phyloP scores from a whole-genome alignment of 192 early-diverging fungal genomes.

The Umbelopsis sp. region DNA sequence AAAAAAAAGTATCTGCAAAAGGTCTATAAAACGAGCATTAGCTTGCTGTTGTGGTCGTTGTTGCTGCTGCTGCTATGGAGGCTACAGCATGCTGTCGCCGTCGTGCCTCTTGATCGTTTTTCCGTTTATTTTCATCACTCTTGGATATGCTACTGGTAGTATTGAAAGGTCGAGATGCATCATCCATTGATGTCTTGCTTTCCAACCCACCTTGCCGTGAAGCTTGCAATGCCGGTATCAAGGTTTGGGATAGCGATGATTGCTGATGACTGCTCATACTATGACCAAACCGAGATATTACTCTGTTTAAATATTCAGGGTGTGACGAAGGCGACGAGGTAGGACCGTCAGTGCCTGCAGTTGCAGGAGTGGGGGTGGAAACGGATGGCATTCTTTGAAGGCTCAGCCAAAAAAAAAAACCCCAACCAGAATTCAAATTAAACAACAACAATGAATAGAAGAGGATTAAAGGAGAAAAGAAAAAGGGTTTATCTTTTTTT shows the following conservation, averaged over 20 bases:
- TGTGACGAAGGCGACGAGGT: background rate
- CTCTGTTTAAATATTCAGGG: constrained; percentile 24
- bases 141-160: background rate
- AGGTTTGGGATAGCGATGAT: constrained; percentile 16
- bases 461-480: background rate
- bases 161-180: background rate
- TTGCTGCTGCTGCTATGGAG: background rate
- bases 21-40: background rate
- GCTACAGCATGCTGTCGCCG: constrained; percentile 1
- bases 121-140: constrained; percentile 7
- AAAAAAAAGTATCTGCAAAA: background rate
- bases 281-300: constrained; percentile 31
- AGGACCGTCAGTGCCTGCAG: background rate
- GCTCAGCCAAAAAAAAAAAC: background rate
- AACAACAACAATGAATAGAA: background rate
- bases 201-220: constrained; percentile 14
- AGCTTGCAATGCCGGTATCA: constrained; percentile 20
- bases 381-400: constrained; percentile 2
- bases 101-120: constrained; percentile 4
- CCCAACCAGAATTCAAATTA: background rate
- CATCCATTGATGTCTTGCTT: background rate
- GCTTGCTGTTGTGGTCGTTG: background rate
- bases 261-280: constrained; percentile 20
- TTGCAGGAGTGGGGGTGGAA: constrained; percentile 7
- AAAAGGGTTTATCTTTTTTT: background rate